phyloP scores from a whole-genome alignment of 2,329 filamentous ascomycete species.

The Emericellopsis atlantica region DNA sequence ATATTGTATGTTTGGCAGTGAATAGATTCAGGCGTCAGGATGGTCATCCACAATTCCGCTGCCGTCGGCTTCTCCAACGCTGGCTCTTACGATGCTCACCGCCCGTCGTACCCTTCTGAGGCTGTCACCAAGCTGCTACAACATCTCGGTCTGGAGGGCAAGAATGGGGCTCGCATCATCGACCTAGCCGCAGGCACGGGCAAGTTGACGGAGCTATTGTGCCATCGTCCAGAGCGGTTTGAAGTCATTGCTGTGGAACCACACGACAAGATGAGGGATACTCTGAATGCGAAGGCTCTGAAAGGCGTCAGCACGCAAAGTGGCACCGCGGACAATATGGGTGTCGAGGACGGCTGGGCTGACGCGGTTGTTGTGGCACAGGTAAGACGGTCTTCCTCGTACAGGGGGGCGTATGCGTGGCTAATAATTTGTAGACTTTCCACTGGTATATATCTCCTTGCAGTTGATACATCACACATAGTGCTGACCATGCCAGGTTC shows the following conservation, averaged over 20 bases:
- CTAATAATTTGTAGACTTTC: conserved; percentile 25
- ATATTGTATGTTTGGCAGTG: too few relatives aligned
- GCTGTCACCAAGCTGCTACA: conserved; percentile 46
- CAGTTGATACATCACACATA: too few relatives aligned
- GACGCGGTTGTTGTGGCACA: conserved; percentile 58
- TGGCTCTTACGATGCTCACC: conserved; percentile 50
- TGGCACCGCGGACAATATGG: conserved; percentile 45
- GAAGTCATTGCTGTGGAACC: conserved; percentile 52
- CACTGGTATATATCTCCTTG: conserved; percentile 34
- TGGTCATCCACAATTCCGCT: conserved; percentile 13
- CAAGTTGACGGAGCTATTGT: conserved; percentile 55
- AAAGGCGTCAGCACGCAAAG: conserved; percentile 38
- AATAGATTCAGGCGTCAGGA: not conserved
- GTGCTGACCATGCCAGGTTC: conserved; percentile 37
- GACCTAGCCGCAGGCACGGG: conserved; percentile 59
- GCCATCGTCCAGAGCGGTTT: conserved; percentile 44
- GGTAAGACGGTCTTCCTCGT: conserved; percentile 28
- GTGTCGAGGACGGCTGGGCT: conserved; percentile 39
- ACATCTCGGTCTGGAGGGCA: conserved; percentile 35
- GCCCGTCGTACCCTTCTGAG: conserved; percentile 51
- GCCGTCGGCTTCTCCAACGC: conserved; percentile 53
- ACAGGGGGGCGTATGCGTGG: not conserved
- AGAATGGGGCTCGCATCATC: conserved; percentile 35
- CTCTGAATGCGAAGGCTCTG: conserved; percentile 46
- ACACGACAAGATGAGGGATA: conserved; percentile 49